Base-by-base conservation (phyloP, 1,284 basidiomycete species). In the Boletus holoroseus region DNA sequence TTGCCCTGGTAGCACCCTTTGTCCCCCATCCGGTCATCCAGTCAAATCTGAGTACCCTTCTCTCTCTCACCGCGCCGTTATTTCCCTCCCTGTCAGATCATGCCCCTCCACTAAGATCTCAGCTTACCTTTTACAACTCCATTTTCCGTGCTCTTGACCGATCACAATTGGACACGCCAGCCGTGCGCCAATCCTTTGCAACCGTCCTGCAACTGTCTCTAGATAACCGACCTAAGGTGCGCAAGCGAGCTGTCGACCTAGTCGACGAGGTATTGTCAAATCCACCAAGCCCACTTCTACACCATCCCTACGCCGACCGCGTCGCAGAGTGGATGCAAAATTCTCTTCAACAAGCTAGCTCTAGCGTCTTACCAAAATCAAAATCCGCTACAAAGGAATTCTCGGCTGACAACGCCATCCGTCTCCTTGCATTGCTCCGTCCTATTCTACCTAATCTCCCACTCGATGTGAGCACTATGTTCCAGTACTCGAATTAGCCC, bases 191-290 rank as follows among this genome's bases (percentile, higher is more conserved):
- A 64, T 75, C 81, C 2, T 93, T 90, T 70, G 83, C 84, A 30
- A 83, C 84, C 20, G 74, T 95, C 42, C 74, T 99, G 42, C 83
- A 89, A 53, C 73, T 98, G 44, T 87, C 83, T 59, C 75, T 93
- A 44, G 95, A 99, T 72, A 79, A 85, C 2, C 76, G 95, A 40
- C 95, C 96, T 32, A 98, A 99, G 73, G 92, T 99, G 42, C 83
- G 96, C 51, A 94, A 85, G 70, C 82, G 86, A 57, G 94, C 95
- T 8, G 87, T 88, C 50, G 93, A 97, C 60, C 80, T 91, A 20
- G 78, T 99, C 36, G 78, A 78, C 56, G 85, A 90, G 58, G 76
- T 94, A 4, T 75, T 94, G 26, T 73, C 76, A 5, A 76, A 77
- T 12, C 91, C 93, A 13, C 87, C 91, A 1, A 74, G 83, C 5